These are phyloP conservation scores for Solidago caesia DNA, from an alignment of 129 eudicot species.

Conservation along the genomic window DNA sequence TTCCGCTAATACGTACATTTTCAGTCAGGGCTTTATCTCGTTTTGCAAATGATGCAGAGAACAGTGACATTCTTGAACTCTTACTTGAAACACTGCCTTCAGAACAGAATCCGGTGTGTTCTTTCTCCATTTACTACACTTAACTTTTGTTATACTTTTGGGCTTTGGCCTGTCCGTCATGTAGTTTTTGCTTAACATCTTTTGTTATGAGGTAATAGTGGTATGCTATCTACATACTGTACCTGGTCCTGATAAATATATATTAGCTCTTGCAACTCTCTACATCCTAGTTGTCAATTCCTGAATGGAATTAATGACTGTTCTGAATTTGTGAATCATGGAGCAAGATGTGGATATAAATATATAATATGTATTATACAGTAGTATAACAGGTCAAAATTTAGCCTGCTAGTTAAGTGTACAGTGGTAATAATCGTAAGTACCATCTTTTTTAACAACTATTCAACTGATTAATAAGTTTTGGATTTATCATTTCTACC, in stretches of 20 bases:
- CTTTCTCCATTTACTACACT: neutral
- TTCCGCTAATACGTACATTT: slow-evolving; percentile 68
- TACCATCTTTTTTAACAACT: neutral
- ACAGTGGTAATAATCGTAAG: neutral
- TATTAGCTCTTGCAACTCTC: neutral
- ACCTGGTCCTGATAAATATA: too few relatives aligned
- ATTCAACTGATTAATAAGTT: neutral
- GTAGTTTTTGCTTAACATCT: slow-evolving; percentile 2
- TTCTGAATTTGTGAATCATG: neutral
- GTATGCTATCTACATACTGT: neutral
- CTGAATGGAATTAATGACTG: neutral
- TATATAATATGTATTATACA: too few relatives aligned
- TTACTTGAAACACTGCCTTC: slow-evolving; percentile 57
- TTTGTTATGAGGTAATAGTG: too few relatives aligned
- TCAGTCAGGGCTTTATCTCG: slow-evolving; percentile 90
- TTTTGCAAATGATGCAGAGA: slow-evolving; percentile 80
- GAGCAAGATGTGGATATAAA: neutral
- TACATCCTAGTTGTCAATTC: neutral
- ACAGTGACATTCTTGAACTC: slow-evolving; percentile 81
- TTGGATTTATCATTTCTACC: neutral
- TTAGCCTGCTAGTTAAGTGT: too few relatives aligned
- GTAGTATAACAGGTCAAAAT: too few relatives aligned
- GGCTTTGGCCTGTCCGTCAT: neutral
- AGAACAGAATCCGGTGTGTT: slow-evolving; percentile 80
- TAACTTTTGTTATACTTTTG: neutral